Evolutionary conservation across 2,329 filamentous ascomycete species (phyloP), one percentile per base, ranked within the genome.

Genomic region (Fusarium keratoplasticum): DNA sequence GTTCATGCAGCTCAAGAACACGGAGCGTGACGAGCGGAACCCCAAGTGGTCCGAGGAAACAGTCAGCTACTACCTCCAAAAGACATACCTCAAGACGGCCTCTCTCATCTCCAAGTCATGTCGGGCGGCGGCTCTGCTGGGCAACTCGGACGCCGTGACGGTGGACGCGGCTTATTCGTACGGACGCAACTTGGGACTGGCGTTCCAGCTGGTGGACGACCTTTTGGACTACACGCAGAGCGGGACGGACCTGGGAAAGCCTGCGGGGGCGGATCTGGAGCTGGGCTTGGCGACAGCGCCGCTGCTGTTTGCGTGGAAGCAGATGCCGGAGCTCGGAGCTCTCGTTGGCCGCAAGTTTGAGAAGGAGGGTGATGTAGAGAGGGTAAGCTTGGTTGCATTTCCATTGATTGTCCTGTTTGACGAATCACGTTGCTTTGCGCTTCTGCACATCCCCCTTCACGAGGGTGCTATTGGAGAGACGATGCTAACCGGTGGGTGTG

Each of bases 1-100:
- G 84, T 98, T 99, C 86, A 99, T 99, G 96, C 96, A 99, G 86
- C 87, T 99, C 78, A 97, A 98, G 86, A 99, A 99, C 84, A 98
- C 96, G 1, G 94, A 94, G 54, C 88, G 90, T 74, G 96, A 98
- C 81, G 96, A 98, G 86, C 88, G 89, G 74, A 92, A 94, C 76
- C 96, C 96, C 1, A 86, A 89, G 11, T 98, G 94, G 90, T 96
- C 93, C 2, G 94, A 98, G 79, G 94, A 98, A 62, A 94, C 95
- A 1, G 89, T 99, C 71, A 89, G 91, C 29, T 98, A 99, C 85
- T 99, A 99, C 82, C 87, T 99, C 60, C 95, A 98, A 81, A 99
- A 99, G 88, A 99, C 96, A 31, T 99, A 99, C 81, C 89, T 99
- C 76, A 99, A 99, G 86, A 97, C 95, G 2, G 96, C 96, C 5